Percentiles rank a stretch among this genome's conserved stretches.
Conservation (phyloP, 2,329 filamentous ascomycete species). For the Fusarium caatingaense region DNA sequence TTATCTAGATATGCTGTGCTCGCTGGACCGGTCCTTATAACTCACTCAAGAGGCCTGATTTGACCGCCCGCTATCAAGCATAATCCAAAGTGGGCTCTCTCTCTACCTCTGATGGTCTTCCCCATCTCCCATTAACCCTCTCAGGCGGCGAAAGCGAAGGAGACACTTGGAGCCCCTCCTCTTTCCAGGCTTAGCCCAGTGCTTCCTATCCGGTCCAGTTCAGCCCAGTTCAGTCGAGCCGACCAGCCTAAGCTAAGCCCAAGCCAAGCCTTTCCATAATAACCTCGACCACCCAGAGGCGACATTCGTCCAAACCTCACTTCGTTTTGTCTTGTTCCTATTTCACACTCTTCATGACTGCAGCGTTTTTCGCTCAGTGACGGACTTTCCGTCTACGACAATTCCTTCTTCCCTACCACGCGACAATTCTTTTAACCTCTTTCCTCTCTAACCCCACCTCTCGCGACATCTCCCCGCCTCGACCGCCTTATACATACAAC, state of each 20-base stretch:
- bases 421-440: conserved; percentile 20
- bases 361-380: conserved; percentile 42
- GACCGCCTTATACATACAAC: conserved; percentile 29
- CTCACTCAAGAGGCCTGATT: conserved; percentile 24
- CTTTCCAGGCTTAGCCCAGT: background rate
- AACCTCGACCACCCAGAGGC: conserved; percentile 40
- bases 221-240: conserved; percentile 23
- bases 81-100: conserved; percentile 29
- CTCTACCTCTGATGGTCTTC: conserved; percentile 1
- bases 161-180: background rate
- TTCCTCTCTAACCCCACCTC: conserved; percentile 17
- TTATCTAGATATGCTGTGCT: background rate
- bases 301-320: conserved; percentile 39
- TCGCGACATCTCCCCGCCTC: conserved; percentile 28
- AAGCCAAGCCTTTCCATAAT: conserved; percentile 31
- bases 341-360: conserved; percentile 42
- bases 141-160: conserved; percentile 24
- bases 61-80: conserved; percentile 11
- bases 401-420: conserved; percentile 14
- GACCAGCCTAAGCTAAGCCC: conserved; percentile 12
- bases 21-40: conserved; percentile 3
- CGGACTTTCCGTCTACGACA: conserved; percentile 42
- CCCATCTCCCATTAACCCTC: conserved; percentile 26
- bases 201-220: conserved; percentile 28
- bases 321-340: conserved; percentile 25